A percentile compares a stretch with the other conserved stretches of the same genome.
Evolutionary conservation across 1,284 basidiomycete species (phyloP).

Genomic region (Afroboletus lepidellus): DNA sequence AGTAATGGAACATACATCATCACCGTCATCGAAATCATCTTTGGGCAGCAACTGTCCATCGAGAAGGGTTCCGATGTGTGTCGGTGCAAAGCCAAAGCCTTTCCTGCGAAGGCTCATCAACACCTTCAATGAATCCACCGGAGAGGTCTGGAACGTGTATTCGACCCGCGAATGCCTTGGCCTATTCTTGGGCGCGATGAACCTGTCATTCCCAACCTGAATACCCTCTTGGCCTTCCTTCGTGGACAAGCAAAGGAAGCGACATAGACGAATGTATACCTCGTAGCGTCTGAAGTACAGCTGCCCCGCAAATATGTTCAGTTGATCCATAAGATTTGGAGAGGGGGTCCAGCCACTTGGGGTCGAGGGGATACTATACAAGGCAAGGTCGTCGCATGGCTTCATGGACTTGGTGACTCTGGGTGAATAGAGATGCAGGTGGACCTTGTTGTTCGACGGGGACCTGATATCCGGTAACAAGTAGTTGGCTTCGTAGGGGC

Average conservation of each 20-base stretch:
- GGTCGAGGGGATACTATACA: conserved; percentile 36
- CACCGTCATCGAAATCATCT: conserved; percentile 22
- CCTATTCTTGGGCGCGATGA: conserved; percentile 30
- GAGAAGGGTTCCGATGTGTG: conserved; percentile 46
- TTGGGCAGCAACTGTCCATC: conserved; percentile 29
- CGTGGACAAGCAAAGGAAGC: conserved; percentile 38
- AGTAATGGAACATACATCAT: conserved; percentile 3
- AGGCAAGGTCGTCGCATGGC: conserved; percentile 40
- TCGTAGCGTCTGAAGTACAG: conserved; percentile 27
- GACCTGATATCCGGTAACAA: conserved; percentile 40
- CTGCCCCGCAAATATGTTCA: conserved; percentile 43
- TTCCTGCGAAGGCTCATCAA: conserved; percentile 41
- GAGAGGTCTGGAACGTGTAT: conserved; percentile 28
- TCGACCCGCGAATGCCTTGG: conserved; percentile 4
- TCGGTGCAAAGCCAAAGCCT: conserved; percentile 37
- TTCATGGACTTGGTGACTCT: conserved; percentile 37
- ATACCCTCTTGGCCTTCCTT: conserved; percentile 10
- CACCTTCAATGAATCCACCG: conserved; percentile 29
- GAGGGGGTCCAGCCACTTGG: conserved; percentile 20
- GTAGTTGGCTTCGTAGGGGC: conserved; percentile 45
- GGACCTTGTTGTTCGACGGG: conserved; percentile 28
- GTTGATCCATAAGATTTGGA: conserved; percentile 31
- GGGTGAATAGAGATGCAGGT: conserved; percentile 38
- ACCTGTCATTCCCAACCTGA: conserved; percentile 35
- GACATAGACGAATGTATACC: conserved; percentile 36